phyloP scores from a whole-genome alignment of 352 stramenopile genomes.

The Pythium dissimile region DNA sequence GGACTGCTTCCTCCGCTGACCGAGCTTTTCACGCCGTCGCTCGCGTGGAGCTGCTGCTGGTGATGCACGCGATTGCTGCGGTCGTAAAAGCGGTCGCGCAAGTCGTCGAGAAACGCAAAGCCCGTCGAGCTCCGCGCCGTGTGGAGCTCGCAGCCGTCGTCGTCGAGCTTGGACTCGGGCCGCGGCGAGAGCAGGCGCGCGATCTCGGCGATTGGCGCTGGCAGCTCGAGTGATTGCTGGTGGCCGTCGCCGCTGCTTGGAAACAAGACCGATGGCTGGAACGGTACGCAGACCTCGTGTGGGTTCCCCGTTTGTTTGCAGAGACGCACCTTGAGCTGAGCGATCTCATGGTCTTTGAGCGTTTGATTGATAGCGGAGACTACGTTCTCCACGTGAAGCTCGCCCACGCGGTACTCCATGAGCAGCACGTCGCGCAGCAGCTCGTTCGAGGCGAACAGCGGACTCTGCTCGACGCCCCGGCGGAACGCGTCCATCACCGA shows the following conservation, averaged over 20 bases:
- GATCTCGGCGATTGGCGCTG: conserved; percentile 9
- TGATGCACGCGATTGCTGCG: too few species aligned
- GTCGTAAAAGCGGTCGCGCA: conserved; percentile 29
- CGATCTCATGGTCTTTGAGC: conserved; percentile 23
- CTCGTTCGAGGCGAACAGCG: conserved; percentile 38
- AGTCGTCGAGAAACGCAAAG: conserved; percentile 30
- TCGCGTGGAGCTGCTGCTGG: neutral
- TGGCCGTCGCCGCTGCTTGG: neutral
- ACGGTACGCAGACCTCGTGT: too few species aligned
- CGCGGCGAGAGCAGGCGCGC: conserved; percentile 7
- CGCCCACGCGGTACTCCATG: conserved; percentile 86
- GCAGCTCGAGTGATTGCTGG: conserved; percentile 1
- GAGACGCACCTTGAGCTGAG: neutral
- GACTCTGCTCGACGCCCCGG: conserved; percentile 39
- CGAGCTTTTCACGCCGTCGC: neutral
- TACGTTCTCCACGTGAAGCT: conserved; percentile 91
- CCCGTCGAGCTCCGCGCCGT: conserved; percentile 9
- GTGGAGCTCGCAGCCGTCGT: conserved; percentile 4
- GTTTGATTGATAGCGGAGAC: conserved; percentile 41
- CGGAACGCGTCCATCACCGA: conserved; percentile 62
- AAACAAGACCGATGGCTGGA: too few species aligned
- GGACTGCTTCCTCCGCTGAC: too few species aligned
- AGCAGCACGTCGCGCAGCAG: conserved; percentile 60
- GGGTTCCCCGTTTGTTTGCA: neutral
- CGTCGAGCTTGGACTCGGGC: neutral